Conservation (phyloP, 768 basidiomycete species). For the Termitomyces sp. region DNA sequence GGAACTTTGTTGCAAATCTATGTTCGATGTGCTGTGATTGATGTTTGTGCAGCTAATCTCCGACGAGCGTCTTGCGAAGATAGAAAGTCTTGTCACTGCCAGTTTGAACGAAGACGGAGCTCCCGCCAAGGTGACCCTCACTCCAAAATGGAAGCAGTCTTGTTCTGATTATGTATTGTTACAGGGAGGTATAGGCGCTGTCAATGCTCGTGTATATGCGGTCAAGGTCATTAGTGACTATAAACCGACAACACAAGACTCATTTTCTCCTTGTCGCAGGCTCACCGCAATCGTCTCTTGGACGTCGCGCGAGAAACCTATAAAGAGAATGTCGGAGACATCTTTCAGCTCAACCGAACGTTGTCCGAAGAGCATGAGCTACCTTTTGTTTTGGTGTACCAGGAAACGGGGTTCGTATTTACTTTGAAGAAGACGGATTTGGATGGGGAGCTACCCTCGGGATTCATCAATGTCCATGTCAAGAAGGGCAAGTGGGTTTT, state of each 20-base stretch:
- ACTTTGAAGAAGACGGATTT: slow-evolving; percentile 61
- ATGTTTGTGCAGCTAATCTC: slow-evolving; percentile 51
- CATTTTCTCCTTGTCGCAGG: slow-evolving; percentile 27
- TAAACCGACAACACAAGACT: neutral
- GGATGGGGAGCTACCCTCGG: slow-evolving; percentile 59
- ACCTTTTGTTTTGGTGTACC: slow-evolving; percentile 62
- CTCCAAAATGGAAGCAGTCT: neutral
- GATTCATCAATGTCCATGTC: slow-evolving; percentile 61
- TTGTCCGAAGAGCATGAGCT: slow-evolving; percentile 60
- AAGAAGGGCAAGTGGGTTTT: slow-evolving; percentile 73
- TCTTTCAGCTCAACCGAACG: slow-evolving; percentile 57
- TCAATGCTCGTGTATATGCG: slow-evolving; percentile 84
- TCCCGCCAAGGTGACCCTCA: slow-evolving; percentile 44
- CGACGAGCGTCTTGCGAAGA: slow-evolving; percentile 63
- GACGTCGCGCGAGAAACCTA: slow-evolving; percentile 95
- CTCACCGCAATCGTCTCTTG: slow-evolving; percentile 75
- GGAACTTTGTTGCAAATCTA: slow-evolving; percentile 4
- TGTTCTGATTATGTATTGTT: neutral
- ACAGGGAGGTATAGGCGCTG: slow-evolving; percentile 65
- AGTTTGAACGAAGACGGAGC: slow-evolving; percentile 71
- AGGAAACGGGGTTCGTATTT: slow-evolving; percentile 72
- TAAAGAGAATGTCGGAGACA: slow-evolving; percentile 89
- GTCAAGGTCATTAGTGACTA: slow-evolving; percentile 39
- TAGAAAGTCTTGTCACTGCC: slow-evolving; percentile 51
- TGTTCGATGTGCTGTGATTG: neutral